These are phyloP conservation scores for Nakazawaea siamensis DNA, from an alignment of 805 yeast genomes.

Conservation along the genomic window DNA sequence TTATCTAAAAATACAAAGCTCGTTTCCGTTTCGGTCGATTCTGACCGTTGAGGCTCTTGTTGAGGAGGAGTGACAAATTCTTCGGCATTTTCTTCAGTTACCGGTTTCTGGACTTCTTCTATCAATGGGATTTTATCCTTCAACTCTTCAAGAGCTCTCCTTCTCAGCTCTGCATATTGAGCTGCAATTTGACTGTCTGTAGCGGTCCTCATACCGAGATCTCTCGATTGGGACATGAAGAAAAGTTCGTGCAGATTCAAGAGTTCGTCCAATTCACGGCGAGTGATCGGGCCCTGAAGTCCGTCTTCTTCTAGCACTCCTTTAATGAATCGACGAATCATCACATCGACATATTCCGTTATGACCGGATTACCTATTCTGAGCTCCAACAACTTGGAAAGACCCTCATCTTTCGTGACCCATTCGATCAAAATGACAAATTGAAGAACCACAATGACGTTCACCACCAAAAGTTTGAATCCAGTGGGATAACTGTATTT, in stretches of 20 bases:
- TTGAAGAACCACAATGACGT: conserved; percentile 33
- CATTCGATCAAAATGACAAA: conserved; percentile 58
- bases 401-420: conserved; percentile 66
- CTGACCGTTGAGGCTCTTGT: no score
- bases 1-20: no score
- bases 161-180: conserved; percentile 2
- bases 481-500: conserved; percentile 30
- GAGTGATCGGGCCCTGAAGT: conserved; percentile 23
- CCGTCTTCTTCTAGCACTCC: conserved; percentile 12
- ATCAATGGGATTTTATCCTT: conserved; percentile 1
- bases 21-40: no score
- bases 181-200: conserved; percentile 3
- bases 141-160: conserved; percentile 1
- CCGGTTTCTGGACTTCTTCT: conserved; percentile 1
- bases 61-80: no score
- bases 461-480: conserved; percentile 28
- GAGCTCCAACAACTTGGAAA: conserved; percentile 44
- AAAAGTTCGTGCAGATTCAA: conserved; percentile 3
- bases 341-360: neutral
- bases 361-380: conserved; percentile 40
- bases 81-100: neutral
- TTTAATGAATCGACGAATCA: conserved; percentile 3
- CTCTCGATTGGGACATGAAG: conserved; percentile 1
- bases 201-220: conserved; percentile 1
- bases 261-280: conserved; percentile 1